Conservation (phyloP, 495 filamentous ascomycete species). For the Clohesyomyces aquaticus region DNA sequence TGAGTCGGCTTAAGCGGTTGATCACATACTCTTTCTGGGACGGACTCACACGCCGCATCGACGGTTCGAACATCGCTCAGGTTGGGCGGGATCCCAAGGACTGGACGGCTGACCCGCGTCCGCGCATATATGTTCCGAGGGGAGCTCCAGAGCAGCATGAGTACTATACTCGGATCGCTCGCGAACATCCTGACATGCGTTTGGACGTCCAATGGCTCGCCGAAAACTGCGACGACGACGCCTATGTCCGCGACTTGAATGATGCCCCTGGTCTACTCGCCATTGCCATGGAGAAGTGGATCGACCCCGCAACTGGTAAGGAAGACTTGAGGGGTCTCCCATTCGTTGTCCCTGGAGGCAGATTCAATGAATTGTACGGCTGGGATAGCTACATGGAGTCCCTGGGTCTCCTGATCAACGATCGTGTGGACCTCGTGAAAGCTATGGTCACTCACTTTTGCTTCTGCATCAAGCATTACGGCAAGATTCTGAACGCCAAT, state of each 20-base stretch:
- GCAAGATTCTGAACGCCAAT: conserved; percentile 96
- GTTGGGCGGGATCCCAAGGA: conserved; percentile 89
- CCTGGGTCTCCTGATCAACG: conserved; percentile 79
- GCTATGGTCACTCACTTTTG: conserved; percentile 94
- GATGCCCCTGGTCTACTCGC: conserved; percentile 85
- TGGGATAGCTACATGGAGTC: conserved; percentile 99
- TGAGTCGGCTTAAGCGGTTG: conserved; percentile 78
- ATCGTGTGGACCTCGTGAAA: conserved; percentile 81
- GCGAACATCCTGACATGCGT: conserved; percentile 74
- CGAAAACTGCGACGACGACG: conserved; percentile 70
- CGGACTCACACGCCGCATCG: conserved; percentile 82
- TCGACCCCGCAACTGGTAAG: conserved; percentile 65
- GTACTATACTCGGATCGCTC: conserved; percentile 80
- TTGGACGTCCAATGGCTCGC: conserved; percentile 81
- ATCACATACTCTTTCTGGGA: conserved; percentile 91
- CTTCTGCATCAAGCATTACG: conserved; percentile 97
- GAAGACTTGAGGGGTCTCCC: conserved; percentile 76
- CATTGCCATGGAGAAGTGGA: conserved; percentile 78
- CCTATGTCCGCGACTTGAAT: conserved; percentile 75
- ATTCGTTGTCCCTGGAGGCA: conserved; percentile 92
- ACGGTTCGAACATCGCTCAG: conserved; percentile 81
- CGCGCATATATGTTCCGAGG: conserved; percentile 88
- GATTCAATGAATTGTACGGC: conserved; percentile 96
- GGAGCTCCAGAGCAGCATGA: conserved; percentile 83
- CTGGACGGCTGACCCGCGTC: conserved; percentile 83